phyloP scores from a whole-genome alignment of 495 filamentous ascomycete species.

The Aspergillus baeticus region DNA sequence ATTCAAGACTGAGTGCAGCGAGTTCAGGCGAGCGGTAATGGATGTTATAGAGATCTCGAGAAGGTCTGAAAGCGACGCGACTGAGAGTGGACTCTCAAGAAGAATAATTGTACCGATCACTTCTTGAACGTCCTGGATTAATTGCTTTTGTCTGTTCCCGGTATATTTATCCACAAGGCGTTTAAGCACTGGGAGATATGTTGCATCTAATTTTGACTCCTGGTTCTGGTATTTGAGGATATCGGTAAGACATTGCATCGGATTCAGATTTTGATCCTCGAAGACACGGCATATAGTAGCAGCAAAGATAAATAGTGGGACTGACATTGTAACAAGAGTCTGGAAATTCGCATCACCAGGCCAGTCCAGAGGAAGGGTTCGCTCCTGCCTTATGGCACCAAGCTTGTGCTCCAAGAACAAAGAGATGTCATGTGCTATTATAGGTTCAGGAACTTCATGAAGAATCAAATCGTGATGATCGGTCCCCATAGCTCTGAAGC shows the following conservation, averaged over 20 bases:
- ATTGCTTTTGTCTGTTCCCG: constrained; percentile 1
- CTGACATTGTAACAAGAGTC: constrained; percentile 16
- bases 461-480: constrained; percentile 10
- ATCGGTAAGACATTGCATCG: no score
- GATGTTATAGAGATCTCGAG: background rate
- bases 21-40: constrained; percentile 9
- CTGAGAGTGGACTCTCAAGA: constrained; percentile 22
- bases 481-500: constrained; percentile 15
- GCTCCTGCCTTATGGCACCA: constrained; percentile 11
- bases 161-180: background rate
- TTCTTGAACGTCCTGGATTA: constrained; percentile 15
- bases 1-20: constrained; percentile 24
- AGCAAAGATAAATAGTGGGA: constrained; percentile 28
- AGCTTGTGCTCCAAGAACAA: constrained; percentile 24
- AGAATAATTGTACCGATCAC: constrained; percentile 26
- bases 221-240: no score
- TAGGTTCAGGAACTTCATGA: constrained; percentile 12
- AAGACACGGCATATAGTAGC: constrained; percentile 30
- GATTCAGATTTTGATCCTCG: background rate
- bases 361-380: constrained; percentile 34
- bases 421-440: constrained; percentile 29
- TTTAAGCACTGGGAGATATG: no score
- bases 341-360: constrained; percentile 28
- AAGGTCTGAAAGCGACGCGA: constrained; percentile 17
- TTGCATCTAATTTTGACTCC: no score